Percentiles rank a stretch among this genome's conserved stretches.
Evolutionary conservation across 768 basidiomycete genomes (phyloP).

Genomic region (Tylopilus sp.): DNA sequence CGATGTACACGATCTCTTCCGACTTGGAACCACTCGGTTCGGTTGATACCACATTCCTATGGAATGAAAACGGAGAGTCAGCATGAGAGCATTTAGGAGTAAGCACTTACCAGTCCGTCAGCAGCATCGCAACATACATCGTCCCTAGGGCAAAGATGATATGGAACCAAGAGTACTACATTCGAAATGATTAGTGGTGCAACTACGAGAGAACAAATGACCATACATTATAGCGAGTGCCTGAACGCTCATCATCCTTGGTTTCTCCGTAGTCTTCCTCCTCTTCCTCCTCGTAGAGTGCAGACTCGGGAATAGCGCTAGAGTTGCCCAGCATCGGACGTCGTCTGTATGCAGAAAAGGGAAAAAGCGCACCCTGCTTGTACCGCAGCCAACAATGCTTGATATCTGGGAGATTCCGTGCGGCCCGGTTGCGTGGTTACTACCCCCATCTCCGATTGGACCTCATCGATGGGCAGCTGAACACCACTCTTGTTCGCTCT

Average conservation of each 20-base stretch:
- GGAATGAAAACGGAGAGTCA: constrained; percentile 1
- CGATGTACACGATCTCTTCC: constrained; percentile 83
- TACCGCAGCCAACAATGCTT: constrained; percentile 91
- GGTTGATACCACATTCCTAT: constrained; percentile 73
- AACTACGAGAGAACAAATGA: background rate
- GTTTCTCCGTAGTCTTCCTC: constrained; percentile 71
- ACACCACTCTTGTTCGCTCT: constrained; percentile 63
- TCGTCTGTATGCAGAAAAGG: background rate
- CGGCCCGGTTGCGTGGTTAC: constrained; percentile 82
- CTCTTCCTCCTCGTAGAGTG: constrained; percentile 74
- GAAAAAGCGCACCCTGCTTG: constrained; percentile 74
- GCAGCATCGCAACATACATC: constrained; percentile 96
- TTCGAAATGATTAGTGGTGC: background rate
- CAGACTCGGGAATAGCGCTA: constrained; percentile 92
- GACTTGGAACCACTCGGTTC: constrained; percentile 46
- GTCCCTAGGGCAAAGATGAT: constrained; percentile 92
- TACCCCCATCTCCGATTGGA: constrained; percentile 66
- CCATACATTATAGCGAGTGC: constrained; percentile 90
- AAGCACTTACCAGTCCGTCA: constrained; percentile 88
- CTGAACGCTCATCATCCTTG: constrained; percentile 88
- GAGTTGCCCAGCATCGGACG: background rate
- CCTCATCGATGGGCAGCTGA: constrained; percentile 53
- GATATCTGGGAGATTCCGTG: constrained; percentile 86
- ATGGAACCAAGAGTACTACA: constrained; percentile 97
- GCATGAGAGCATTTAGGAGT: background rate